phyloP scores from a whole-genome alignment of 768 basidiomycete genomes.

The Boletus rubroflammeus region DNA sequence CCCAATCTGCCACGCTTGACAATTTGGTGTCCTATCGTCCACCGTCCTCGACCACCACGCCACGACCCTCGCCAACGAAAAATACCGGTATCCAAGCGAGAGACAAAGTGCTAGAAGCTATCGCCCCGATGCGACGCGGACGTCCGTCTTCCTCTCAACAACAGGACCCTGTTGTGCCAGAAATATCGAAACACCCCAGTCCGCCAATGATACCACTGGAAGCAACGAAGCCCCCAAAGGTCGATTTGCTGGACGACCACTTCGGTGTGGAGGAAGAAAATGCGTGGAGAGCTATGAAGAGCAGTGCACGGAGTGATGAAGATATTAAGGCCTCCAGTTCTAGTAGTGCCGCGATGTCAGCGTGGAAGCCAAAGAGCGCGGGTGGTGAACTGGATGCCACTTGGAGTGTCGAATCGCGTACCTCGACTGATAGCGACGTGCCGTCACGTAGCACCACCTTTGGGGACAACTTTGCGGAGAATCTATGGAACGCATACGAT shows the following conservation, averaged over 20 bases:
- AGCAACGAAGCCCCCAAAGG: constrained; percentile 13
- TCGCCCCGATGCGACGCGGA: constrained; percentile 75
- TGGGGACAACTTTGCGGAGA: constrained; percentile 64
- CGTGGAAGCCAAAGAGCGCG: constrained; percentile 31
- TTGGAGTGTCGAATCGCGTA: constrained; percentile 38
- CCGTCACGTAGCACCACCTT: constrained; percentile 40
- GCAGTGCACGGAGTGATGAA: constrained; percentile 12
- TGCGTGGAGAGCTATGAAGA: constrained; percentile 44
- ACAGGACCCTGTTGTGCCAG: constrained; percentile 35
- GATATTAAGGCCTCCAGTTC: constrained; percentile 24
- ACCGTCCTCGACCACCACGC: constrained; percentile 13
- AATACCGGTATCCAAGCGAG: constrained; percentile 63
- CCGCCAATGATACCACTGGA: constrained; percentile 16
- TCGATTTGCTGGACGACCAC: constrained; percentile 36
- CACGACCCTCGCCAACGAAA: constrained; percentile 21
- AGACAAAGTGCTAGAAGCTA: constrained; percentile 75
- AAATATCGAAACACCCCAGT: constrained; percentile 25
- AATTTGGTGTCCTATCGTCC: constrained; percentile 39
- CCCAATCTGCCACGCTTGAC: constrained; percentile 32
- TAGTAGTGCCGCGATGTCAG: constrained; percentile 18
- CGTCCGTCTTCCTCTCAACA: constrained; percentile 45
- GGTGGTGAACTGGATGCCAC: constrained; percentile 30
- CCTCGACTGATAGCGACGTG: constrained; percentile 21
- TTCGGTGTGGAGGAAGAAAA: constrained; percentile 43
- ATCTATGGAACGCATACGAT: constrained; percentile 53